Conservation (phyloP, 768 basidiomycete genomes). For the Tricholoma hemisulphureum region DNA sequence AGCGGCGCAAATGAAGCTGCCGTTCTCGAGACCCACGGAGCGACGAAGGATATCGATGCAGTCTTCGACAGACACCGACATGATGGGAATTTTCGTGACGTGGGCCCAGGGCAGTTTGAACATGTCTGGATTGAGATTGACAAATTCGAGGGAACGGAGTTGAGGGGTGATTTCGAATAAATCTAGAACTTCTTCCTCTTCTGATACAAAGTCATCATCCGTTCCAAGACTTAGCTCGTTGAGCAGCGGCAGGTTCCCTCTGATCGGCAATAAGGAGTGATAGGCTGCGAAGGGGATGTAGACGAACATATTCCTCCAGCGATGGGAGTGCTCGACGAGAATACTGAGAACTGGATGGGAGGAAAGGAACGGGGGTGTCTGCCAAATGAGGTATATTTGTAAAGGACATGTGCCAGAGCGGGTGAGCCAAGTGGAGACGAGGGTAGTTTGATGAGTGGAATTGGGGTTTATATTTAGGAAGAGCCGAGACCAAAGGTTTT, state of each 20-base stretch:
- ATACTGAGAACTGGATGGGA: slow-evolving; percentile 22
- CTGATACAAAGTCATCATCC: slow-evolving; percentile 6
- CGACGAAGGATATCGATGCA: slow-evolving; percentile 19
- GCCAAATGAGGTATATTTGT: slow-evolving; percentile 24
- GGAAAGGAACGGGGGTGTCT: slow-evolving; percentile 15
- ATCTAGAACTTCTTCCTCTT: slow-evolving; percentile 9
- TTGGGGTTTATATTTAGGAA: slow-evolving; percentile 27
- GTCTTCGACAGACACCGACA: slow-evolving; percentile 12
- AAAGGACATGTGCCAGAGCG: slow-evolving; percentile 20
- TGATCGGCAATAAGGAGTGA: slow-evolving; percentile 14
- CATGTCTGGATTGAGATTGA: slow-evolving; percentile 21
- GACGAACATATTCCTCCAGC: slow-evolving; percentile 21
- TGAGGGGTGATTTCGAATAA: slow-evolving; percentile 18
- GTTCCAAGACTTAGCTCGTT: slow-evolving; percentile 22
- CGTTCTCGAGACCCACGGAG: slow-evolving; percentile 14
- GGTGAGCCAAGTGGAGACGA: slow-evolving; percentile 20
- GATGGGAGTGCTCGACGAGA: slow-evolving; percentile 18
- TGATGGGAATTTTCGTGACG: slow-evolving; percentile 20
- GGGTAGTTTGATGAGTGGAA: slow-evolving; percentile 13
- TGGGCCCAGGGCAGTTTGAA: slow-evolving; percentile 21
- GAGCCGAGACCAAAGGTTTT: slow-evolving; percentile 40
- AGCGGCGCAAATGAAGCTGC: slow-evolving; percentile 17
- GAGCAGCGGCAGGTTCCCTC: slow-evolving; percentile 19
- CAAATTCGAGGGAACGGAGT: slow-evolving; percentile 21
- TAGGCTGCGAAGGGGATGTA: slow-evolving; percentile 20